These are phyloP conservation scores for Dentipellis sp. DNA, from an alignment of 768 basidiomycete species.

Conservation along the genomic window DNA sequence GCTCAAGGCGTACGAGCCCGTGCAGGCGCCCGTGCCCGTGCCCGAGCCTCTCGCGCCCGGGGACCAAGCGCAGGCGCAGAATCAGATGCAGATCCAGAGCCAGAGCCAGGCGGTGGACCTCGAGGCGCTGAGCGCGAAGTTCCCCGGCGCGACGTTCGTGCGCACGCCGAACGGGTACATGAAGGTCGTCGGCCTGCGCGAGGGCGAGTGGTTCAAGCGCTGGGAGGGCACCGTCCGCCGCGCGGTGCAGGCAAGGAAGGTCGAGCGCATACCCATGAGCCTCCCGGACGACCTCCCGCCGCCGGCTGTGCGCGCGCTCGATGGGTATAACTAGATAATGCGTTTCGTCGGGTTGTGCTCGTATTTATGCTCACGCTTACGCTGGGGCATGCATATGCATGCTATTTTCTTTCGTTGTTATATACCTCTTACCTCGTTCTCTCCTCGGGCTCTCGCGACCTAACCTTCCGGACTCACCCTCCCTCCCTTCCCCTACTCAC, in stretches of 20 bases:
- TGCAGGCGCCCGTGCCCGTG: background rate
- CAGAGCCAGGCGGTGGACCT: background rate
- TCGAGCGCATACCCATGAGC: background rate
- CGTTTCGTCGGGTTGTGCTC: background rate
- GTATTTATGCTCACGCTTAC: too few relatives aligned
- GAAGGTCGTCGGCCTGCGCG: slow-evolving; percentile 47
- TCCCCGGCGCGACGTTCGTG: slow-evolving; percentile 1
- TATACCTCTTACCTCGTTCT: too few relatives aligned
- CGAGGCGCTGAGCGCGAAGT: background rate
- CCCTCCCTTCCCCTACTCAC: too few relatives aligned
- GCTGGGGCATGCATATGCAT: too few relatives aligned
- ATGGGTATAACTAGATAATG: background rate
- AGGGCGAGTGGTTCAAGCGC: slow-evolving; percentile 70
- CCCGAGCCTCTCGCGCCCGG: background rate
- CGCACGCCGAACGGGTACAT: slow-evolving; percentile 25
- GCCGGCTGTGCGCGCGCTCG: background rate
- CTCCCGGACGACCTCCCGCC: background rate
- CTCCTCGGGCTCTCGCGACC: too few relatives aligned
- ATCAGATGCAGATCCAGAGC: too few relatives aligned
- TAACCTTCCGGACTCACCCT: too few relatives aligned
- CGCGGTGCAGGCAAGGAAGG: slow-evolving; percentile 32
- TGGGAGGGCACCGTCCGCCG: slow-evolving; percentile 67
- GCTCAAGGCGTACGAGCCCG: slow-evolving; percentile 36
- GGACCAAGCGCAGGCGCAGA: background rate
- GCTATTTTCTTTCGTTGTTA: too few relatives aligned